Evolutionary conservation across 495 filamentous ascomycete species (phyloP).

Genomic region (Aspergillus saccharolyticus): DNA sequence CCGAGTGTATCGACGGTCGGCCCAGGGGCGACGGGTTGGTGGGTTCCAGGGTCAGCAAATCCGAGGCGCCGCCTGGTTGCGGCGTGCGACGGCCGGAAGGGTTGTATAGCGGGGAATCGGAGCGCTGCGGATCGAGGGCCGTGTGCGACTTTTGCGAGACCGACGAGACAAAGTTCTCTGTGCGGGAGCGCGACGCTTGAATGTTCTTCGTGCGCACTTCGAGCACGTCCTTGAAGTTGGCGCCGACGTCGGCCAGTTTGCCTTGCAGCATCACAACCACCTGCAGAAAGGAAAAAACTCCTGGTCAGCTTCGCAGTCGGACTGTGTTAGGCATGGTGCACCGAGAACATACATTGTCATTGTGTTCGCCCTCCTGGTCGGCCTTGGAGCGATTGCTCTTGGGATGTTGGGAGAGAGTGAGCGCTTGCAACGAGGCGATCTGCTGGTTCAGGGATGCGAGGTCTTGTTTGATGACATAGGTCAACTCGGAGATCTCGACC

Average conservation of each 20-base stretch:
- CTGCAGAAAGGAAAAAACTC: conserved; percentile 26
- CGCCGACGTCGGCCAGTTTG: conserved; percentile 88
- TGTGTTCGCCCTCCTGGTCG: conserved; percentile 92
- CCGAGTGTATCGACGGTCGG: conserved; percentile 53
- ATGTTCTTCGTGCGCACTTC: conserved; percentile 98
- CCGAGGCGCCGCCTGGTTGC: conserved; percentile 54
- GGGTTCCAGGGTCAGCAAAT: conserved; percentile 83
- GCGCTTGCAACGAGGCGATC: conserved; percentile 72
- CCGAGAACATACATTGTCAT: conserved; percentile 66
- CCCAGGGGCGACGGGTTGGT: conserved; percentile 51
- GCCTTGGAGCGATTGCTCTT: conserved; percentile 48
- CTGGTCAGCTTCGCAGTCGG: conserved; percentile 16
- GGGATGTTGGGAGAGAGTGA: conserved; percentile 68
- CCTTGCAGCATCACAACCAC: conserved; percentile 87
- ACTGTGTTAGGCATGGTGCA: background rate
- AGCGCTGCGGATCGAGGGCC: conserved; percentile 50
- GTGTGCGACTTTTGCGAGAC: conserved; percentile 75
- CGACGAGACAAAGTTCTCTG: conserved; percentile 92
- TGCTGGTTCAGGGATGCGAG: conserved; percentile 81
- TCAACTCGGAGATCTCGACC: conserved; percentile 93
- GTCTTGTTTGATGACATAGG: conserved; percentile 96
- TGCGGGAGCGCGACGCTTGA: conserved; percentile 83
- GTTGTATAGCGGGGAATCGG: conserved; percentile 80
- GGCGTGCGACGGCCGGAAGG: conserved; percentile 66
- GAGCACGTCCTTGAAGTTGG: conserved; percentile 94